Evolutionary conservation across 208 protist genomes (phyloP), one percentile per base, ranked within the genome.

Genomic region (Acanthamoeba comandoni): DNA sequence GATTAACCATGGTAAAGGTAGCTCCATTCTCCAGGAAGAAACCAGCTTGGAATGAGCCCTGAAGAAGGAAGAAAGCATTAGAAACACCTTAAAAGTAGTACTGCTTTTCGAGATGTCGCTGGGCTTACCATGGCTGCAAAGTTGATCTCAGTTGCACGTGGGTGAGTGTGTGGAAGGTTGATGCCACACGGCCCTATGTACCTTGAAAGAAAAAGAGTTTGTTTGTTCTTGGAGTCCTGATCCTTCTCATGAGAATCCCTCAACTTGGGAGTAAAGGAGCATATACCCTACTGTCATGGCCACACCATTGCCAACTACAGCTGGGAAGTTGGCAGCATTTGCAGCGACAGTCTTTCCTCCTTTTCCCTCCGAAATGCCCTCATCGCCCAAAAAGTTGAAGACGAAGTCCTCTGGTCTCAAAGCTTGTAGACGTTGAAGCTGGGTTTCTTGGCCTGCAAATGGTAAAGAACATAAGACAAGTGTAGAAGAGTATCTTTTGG

Each of bases 131-230:
- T 64, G 1, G 52, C 75, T 24, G 49, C 75, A 55, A 85, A 85
- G 24, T 85, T 85, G 75, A 85, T 51, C 52, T 85, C 75, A 15
- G 75, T 85, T 12, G 75, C 75, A 3, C 75, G 75, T 2, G 75
- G 75, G 26, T 85, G 75, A 39, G 52, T 85, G 52, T 85, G 75
- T 9, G 75, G 75, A 49, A 85, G 75, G 75, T 85, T 85, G 75
- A 85, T 64, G 12, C 75, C 75, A 43, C 75, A 85, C 2, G 75
- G 75, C 2, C 52, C 52, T 1, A 85, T 49, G n/a, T n/a, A n/a
- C n/a, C n/a, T n/a, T n/a, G n/a, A n/a, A n/a, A n/a, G n/a, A n/a
- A n/a, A n/a, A n/a, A n/a, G n/a, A n/a, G n/a, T n/a, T n/a, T n/a
- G n/a, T n/a, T n/a, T n/a, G n/a, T n/a, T n/a, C n/a, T n/a, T n/a